Percentiles rank a stretch among this genome's conserved stretches.
These are phyloP conservation scores for Neurospora sp. DNA, from an alignment of 495 filamentous ascomycete genomes.

Conservation along the genomic window DNA sequence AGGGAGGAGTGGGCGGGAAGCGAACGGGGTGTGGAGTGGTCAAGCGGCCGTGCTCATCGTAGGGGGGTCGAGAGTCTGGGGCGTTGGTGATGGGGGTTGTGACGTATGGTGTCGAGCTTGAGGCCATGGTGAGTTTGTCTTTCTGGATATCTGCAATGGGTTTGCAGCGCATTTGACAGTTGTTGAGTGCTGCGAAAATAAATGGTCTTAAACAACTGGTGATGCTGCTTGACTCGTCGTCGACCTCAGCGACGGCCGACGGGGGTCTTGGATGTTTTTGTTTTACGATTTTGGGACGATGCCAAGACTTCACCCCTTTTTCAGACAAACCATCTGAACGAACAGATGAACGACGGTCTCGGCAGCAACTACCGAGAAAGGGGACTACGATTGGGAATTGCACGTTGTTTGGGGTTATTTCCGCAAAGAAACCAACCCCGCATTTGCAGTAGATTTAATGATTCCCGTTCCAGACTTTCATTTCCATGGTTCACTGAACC, in stretches of 20 bases:
- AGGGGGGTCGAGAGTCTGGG: neutral
- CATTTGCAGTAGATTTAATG: too few species aligned
- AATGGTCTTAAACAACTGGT: neutral
- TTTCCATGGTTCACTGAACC: neutral
- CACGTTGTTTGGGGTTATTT: too few species aligned
- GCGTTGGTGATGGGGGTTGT: neutral
- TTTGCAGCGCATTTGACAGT: too few species aligned
- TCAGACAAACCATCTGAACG: neutral
- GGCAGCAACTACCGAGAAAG: neutral
- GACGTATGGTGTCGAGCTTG: neutral
- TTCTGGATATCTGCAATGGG: too few species aligned
- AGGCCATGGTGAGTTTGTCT: neutral
- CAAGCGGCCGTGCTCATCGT: constrained; percentile 35
- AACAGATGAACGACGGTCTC: neutral
- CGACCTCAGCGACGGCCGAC: neutral
- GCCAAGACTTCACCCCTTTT: neutral
- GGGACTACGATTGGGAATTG: too few species aligned
- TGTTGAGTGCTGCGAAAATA: neutral
- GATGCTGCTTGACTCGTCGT: neutral
- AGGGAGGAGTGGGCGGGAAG: constrained; percentile 37
- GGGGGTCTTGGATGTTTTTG: neutral
- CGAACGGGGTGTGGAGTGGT: constrained; percentile 26
- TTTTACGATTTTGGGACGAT: neutral
- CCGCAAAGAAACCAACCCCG: too few species aligned
- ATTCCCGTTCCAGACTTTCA: neutral